Evolutionary conservation across 352 stramenopile species (phyloP), one percentile per base, ranked within the genome.

Genomic region (Pythium sp.): DNA sequence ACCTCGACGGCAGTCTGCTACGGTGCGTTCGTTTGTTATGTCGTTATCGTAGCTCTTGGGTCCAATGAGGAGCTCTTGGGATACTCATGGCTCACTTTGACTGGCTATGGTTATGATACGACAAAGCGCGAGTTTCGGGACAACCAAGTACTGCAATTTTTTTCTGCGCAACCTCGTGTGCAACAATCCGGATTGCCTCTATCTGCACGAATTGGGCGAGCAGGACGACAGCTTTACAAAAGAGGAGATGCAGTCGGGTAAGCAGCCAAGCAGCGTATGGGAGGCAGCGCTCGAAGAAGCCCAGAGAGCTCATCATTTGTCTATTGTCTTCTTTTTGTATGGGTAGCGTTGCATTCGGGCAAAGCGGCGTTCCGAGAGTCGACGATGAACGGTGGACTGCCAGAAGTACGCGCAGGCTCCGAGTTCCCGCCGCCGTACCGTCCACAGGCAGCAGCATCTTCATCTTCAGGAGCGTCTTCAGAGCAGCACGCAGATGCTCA

Each of bases 131-230:
- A 97, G 86, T 28, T 98, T 98, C 75, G 95, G 95, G 18, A 98
- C 94, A 15, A 98, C 92, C 64, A 98, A 98, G 78, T 98, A 98
- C 72, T 98, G 95, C 79, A 98, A 98, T 74, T 94, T 91, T 65
- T 98, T 98, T 68, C 72, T 98, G 38, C 81, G 90, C 5, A 94
- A 93, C 68, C 81, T 97, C 57, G 73, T 84, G 58, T 98, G 95
- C 72, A 97, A 93, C 74, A 98, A 98, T 69, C 84, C 91, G 0
- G 95, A 98, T 36, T 98, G 95, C 71, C 77, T 98, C 7, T 98
- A 98, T 71, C 75, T 98, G 36, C 95, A 98, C 74, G 91, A 97
- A 53, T 77, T 98, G 8, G 95, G 91, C 15, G 88, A 98, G 51
- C 85, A 96, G 57, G 90, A 96, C 57, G 90, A 98, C 75, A 96